phyloP scores from a whole-genome alignment of 345 rosid species.

The Hibiscus syriacus region DNA sequence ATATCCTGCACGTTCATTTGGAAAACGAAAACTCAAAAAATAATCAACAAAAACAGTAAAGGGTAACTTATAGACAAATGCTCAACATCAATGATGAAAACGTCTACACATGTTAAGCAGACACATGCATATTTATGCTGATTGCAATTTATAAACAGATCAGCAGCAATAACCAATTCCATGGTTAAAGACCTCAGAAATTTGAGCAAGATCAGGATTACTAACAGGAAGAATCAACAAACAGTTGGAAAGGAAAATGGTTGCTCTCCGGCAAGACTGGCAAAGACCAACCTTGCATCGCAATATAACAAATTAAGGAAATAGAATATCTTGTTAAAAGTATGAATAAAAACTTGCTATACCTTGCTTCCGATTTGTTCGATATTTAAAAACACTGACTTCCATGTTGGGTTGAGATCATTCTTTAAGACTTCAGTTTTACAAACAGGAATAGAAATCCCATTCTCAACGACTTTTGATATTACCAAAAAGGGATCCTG shows the following conservation, averaged over 20 bases:
- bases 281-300: slow-evolving; percentile 11
- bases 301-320: background rate
- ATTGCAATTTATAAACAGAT: background rate
- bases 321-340: background rate
- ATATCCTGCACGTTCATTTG: slow-evolving; percentile 37
- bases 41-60: background rate
- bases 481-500: slow-evolving; percentile 91
- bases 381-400: slow-evolving; percentile 4
- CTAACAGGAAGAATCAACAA: background rate
- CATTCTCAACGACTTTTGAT: slow-evolving; percentile 65
- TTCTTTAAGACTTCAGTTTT: slow-evolving; percentile 85
- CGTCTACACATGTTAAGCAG: background rate
- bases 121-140: background rate
- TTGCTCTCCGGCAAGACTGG: too few relatives aligned
- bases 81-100: background rate
- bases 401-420: slow-evolving; percentile 23
- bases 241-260: too few relatives aligned
- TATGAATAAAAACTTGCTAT: background rate
- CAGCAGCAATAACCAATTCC: background rate
- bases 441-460: slow-evolving; percentile 61
- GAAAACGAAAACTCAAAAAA: background rate
- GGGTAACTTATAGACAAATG: background rate
- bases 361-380: slow-evolving; percentile 54
- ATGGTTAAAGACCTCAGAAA: background rate
- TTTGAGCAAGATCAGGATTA: background rate